Evolutionary conservation across 2,329 filamentous ascomycete genomes (phyloP).

Genomic region (Tolypocladium cylindrosporum): DNA sequence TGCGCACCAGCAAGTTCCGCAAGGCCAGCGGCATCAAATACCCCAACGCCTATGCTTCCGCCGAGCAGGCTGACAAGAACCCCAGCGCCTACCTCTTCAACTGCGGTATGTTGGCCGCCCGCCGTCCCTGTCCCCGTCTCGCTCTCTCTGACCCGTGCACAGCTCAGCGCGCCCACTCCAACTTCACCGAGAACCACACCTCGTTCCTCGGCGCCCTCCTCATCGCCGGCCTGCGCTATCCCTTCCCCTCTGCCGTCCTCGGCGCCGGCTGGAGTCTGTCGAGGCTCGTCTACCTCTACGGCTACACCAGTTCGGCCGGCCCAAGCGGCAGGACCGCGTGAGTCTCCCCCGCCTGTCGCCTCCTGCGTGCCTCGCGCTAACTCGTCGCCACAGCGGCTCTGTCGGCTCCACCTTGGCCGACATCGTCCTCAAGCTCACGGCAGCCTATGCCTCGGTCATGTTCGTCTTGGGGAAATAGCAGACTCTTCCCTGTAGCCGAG

Average conservation of each 20-base stretch:
- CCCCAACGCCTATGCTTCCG: slow-evolving; percentile 45
- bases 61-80: slow-evolving; percentile 44
- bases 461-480: slow-evolving; percentile 22
- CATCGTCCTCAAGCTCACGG: slow-evolving; percentile 28
- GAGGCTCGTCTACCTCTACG: slow-evolving; percentile 43
- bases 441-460: slow-evolving; percentile 30
- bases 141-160: slow-evolving; percentile 4
- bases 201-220: slow-evolving; percentile 42
- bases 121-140: not conserved
- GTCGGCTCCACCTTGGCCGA: slow-evolving; percentile 23
- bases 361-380: not conserved
- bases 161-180: slow-evolving; percentile 52
- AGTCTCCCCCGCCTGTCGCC: slow-evolving; percentile 10
- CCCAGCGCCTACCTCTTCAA: slow-evolving; percentile 49
- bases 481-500: not conserved
- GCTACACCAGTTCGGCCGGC: slow-evolving; percentile 37
- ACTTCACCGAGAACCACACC: slow-evolving; percentile 53
- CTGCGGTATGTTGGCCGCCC: slow-evolving; percentile 35
- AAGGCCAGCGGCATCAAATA: slow-evolving; percentile 44
- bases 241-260: slow-evolving; percentile 35
- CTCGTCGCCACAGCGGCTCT: slow-evolving; percentile 21
- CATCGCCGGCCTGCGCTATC: slow-evolving; percentile 46
- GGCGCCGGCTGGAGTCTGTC: slow-evolving; percentile 43
- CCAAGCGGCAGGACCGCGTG: slow-evolving; percentile 33
- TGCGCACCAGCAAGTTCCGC: slow-evolving; percentile 38